phyloP scores from a whole-genome alignment of 768 basidiomycete genomes.

The Coprinopsis sp. region DNA sequence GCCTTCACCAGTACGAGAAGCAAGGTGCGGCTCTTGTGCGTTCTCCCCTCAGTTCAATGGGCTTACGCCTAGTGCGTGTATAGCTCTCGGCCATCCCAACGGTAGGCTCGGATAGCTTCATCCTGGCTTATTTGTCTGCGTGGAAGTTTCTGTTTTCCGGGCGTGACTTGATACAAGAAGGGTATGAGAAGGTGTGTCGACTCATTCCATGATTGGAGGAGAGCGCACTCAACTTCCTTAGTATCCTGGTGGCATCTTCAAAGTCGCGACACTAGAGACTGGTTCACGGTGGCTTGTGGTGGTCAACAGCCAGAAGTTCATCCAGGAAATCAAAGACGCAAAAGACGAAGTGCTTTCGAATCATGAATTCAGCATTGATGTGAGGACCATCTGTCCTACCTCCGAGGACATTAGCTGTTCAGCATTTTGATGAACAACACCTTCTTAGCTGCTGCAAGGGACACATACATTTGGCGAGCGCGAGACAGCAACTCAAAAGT shows the following conservation, averaged over 20 bases:
- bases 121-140: constrained; percentile 11
- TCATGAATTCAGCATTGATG: constrained; percentile 26
- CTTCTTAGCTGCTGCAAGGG: neutral
- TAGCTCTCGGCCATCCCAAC: constrained; percentile 8
- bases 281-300: constrained; percentile 35
- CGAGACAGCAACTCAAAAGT: neutral
- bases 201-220: neutral
- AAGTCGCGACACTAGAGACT: constrained; percentile 7
- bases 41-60: too few relatives aligned
- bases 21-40: too few relatives aligned
- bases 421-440: neutral
- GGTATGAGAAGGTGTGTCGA: constrained; percentile 13
- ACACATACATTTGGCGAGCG: neutral
- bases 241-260: constrained; percentile 12
- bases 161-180: constrained; percentile 13
- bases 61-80: too few relatives aligned
- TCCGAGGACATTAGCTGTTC: neutral
- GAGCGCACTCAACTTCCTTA: neutral
- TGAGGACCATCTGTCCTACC: constrained; percentile 14
- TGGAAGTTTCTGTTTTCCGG: constrained; percentile 9
- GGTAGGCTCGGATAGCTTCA: constrained; percentile 11
- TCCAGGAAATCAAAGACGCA: constrained; percentile 38
- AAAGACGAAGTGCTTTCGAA: constrained; percentile 35
- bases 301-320: constrained; percentile 19
- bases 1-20: too few relatives aligned